Conservation (phyloP, 2,329 filamentous ascomycete species). For the Penicillium palitans region DNA sequence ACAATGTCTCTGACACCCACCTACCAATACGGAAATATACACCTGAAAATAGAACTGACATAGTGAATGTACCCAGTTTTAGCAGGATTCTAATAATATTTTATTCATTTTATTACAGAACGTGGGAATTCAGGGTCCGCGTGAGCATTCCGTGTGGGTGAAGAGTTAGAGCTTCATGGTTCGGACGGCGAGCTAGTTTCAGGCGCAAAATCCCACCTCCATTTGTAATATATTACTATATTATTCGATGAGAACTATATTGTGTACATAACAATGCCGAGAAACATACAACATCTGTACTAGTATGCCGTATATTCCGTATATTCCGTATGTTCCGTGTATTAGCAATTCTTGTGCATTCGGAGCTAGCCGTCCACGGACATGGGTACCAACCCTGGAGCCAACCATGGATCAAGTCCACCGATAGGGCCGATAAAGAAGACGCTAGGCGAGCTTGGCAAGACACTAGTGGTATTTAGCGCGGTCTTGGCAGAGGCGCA, state of each 20-base stretch:
- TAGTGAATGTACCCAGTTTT: not conserved
- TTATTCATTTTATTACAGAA: conserved; percentile 9
- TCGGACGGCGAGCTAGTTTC: conserved; percentile 7
- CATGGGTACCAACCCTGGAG: not conserved
- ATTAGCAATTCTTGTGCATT: not conserved
- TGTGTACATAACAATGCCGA: not conserved
- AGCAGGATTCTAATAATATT: conserved; percentile 17
- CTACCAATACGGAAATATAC: conserved; percentile 7
- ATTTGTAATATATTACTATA: not conserved
- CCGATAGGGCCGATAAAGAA: conserved; percentile 16
- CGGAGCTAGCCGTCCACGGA: not conserved
- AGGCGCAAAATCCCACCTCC: conserved; percentile 1
- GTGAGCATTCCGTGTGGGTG: not conserved
- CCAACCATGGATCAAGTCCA: not conserved
- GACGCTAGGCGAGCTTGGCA: not conserved
- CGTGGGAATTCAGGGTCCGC: not conserved
- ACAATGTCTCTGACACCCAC: not conserved
- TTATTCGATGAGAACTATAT: not conserved
- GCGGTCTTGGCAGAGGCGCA: not conserved
- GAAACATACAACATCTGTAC: not conserved
- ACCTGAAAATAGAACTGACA: conserved; percentile 8
- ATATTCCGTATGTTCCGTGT: too few relatives aligned
- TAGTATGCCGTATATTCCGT: too few relatives aligned
- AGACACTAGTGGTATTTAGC: not conserved
- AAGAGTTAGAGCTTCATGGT: not conserved